phyloP scores from a whole-genome alignment of 805 yeast genomes.

The Candida caryicola region DNA sequence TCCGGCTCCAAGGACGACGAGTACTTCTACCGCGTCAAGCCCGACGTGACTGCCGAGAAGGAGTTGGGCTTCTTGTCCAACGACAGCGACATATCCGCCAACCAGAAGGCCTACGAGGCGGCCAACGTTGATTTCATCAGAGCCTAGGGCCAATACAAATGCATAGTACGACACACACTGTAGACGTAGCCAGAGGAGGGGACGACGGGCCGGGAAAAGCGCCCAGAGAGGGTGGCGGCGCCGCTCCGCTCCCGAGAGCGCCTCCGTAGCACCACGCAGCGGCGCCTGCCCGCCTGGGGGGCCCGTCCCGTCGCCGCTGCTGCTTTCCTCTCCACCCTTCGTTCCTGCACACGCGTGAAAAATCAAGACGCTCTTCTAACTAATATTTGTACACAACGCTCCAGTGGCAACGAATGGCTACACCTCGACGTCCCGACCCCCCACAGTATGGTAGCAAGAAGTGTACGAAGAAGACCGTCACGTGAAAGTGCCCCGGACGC shows the following conservation, averaged over 20 bases:
- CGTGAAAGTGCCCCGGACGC: not conserved
- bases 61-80: conserved; percentile 36
- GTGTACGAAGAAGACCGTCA: conserved; percentile 8
- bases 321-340: no score
- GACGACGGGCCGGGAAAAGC: no score
- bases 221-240: no score
- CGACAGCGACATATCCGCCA: conserved; percentile 26
- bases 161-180: not conserved
- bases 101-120: conserved; percentile 30
- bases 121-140: conserved; percentile 39
- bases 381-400: not conserved
- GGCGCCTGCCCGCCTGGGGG: no score
- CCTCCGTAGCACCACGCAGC: no score
- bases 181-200: no score
- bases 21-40: conserved; percentile 39
- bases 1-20: conserved; percentile 43
- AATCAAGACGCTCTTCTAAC: not conserved
- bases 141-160: conserved; percentile 13
- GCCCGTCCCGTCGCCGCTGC: no score
- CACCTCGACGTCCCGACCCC: not conserved
- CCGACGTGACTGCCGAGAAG: conserved; percentile 37
- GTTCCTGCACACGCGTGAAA: not conserved
- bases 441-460: conserved; percentile 6
- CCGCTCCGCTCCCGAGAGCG: no score
- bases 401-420: not conserved